Evolutionary conservation across 352 stramenopile species (phyloP).

Genomic region (Pythium aphanidermatum): DNA sequence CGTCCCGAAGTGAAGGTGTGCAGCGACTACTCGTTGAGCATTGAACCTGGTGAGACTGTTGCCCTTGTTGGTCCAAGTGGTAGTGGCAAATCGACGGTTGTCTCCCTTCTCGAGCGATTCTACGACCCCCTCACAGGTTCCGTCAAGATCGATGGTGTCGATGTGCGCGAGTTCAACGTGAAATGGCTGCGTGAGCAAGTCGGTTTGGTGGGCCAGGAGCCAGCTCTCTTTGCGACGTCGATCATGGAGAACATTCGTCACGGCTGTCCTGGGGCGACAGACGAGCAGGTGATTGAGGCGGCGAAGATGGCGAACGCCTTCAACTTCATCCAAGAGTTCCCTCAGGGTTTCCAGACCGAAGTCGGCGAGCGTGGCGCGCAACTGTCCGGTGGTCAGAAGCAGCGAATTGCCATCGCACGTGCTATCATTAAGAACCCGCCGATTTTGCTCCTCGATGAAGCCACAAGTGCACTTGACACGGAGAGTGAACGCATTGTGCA

Average conservation of each 20-base stretch:
- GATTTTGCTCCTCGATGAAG: slow-evolving; percentile 42
- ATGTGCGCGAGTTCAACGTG: slow-evolving; percentile 49
- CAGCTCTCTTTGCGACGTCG: slow-evolving; percentile 74
- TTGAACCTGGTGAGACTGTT: slow-evolving; percentile 63
- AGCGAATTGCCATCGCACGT: slow-evolving; percentile 80
- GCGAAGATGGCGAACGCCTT: slow-evolving; percentile 25
- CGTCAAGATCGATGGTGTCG: slow-evolving; percentile 20
- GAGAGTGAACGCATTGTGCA: slow-evolving; percentile 15
- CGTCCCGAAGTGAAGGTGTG: slow-evolving; percentile 52
- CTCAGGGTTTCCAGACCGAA: slow-evolving; percentile 74
- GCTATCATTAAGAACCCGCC: slow-evolving; percentile 72
- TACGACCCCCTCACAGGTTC: slow-evolving; percentile 63
- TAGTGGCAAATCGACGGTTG: slow-evolving; percentile 89
- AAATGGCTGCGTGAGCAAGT: slow-evolving; percentile 46
- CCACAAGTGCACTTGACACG: slow-evolving; percentile 1
- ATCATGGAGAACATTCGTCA: slow-evolving; percentile 18
- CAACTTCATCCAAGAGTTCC: slow-evolving; percentile 12
- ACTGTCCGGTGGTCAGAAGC: slow-evolving; percentile 3
- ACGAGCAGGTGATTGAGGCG: slow-evolving; percentile 54
- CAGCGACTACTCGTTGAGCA: slow-evolving; percentile 45
- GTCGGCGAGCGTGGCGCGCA: slow-evolving; percentile 44
- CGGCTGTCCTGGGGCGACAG: slow-evolving; percentile 42
- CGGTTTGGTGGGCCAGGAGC: slow-evolving; percentile 85
- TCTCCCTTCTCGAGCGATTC: slow-evolving; percentile 91
- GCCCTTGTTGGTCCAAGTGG: slow-evolving; percentile 39